Evolutionary conservation across 352 stramenopile genomes (phyloP).

Genomic region (Elongisporangium senticosum): DNA sequence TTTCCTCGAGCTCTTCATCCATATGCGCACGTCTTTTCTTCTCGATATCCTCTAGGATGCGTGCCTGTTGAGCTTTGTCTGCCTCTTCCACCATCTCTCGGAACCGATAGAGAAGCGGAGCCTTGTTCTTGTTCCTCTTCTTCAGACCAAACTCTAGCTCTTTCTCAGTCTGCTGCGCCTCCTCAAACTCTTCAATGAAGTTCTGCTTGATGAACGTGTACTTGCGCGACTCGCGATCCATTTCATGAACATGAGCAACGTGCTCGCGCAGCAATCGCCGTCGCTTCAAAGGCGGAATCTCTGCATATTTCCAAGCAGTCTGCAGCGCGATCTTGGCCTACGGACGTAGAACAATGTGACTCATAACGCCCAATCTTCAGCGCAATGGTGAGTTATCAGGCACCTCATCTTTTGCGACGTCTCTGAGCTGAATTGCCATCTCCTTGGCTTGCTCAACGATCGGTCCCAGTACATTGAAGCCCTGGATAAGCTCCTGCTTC

Average conservation of each 20-base stretch:
- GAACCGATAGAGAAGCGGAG: slow-evolving; percentile 40
- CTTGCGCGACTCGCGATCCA: slow-evolving; percentile 56
- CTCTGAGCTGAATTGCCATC: slow-evolving; percentile 23
- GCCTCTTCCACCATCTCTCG: slow-evolving; percentile 50
- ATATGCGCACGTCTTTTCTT: slow-evolving; percentile 25
- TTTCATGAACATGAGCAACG: slow-evolving; percentile 46
- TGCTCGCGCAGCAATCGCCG: slow-evolving; percentile 57
- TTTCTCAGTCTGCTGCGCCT: slow-evolving; percentile 22
- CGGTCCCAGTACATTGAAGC: slow-evolving; percentile 39
- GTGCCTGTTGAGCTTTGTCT: slow-evolving; percentile 24
- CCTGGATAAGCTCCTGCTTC: slow-evolving; percentile 61
- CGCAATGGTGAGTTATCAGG: neutral
- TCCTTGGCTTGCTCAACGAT: slow-evolving; percentile 44
- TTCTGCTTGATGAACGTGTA: slow-evolving; percentile 41
- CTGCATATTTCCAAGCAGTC: slow-evolving; percentile 41
- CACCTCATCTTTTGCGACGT: slow-evolving; percentile 30
- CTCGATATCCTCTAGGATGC: slow-evolving; percentile 38
- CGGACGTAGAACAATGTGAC: neutral
- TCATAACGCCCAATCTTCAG: neutral
- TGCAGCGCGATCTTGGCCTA: slow-evolving; percentile 36
- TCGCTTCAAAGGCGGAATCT: slow-evolving; percentile 47
- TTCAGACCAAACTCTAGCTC: slow-evolving; percentile 49
- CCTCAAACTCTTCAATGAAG: slow-evolving; percentile 34
- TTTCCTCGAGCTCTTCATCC: slow-evolving; percentile 32
- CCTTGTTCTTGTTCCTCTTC: slow-evolving; percentile 52